Conservation (phyloP, 257 asterid species). For the Lithospermum erythrorhizon region DNA sequence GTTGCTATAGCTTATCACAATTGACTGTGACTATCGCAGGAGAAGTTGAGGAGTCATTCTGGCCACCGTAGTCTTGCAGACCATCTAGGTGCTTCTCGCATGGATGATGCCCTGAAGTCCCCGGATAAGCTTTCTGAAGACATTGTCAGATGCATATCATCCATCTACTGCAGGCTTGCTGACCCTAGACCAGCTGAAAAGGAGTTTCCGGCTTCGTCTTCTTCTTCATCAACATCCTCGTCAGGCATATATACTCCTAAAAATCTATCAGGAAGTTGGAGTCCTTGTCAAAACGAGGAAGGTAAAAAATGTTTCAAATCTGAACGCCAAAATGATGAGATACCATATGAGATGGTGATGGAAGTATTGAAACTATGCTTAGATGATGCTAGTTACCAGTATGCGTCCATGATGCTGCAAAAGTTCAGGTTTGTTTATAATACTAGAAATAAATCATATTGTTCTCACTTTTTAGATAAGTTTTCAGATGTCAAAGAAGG, state of each 20-base stretch:
- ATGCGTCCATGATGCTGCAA: conserved; percentile 68
- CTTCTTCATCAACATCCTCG: conserved; percentile 63
- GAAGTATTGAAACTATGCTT: conserved; percentile 48
- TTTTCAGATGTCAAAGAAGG: neutral
- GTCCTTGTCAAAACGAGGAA: conserved; percentile 58
- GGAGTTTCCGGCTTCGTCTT: conserved; percentile 55
- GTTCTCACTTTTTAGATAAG: neutral
- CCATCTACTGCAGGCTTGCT: conserved; percentile 75
- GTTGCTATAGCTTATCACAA: conserved; percentile 6
- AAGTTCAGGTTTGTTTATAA: conserved; percentile 49
- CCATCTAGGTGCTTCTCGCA: conserved; percentile 50
- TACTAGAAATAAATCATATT: no score
- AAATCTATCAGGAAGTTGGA: conserved; percentile 69
- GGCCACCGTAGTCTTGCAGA: conserved; percentile 56
- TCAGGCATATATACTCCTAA: conserved; percentile 75
- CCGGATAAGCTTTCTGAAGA: conserved; percentile 73
- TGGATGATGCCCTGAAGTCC: conserved; percentile 27
- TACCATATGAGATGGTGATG: conserved; percentile 35
- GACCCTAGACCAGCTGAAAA: conserved; percentile 24
- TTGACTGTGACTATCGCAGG: conserved; percentile 35
- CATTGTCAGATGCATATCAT: conserved; percentile 61
- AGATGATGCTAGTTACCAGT: conserved; percentile 57
- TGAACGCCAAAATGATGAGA: conserved; percentile 39
- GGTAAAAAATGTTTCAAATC: conserved; percentile 21
- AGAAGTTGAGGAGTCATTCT: conserved; percentile 28